Evolutionary conservation across 768 basidiomycete genomes (phyloP), one percentile per base, ranked within the genome.

Genomic region (Podaxis rugospora): DNA sequence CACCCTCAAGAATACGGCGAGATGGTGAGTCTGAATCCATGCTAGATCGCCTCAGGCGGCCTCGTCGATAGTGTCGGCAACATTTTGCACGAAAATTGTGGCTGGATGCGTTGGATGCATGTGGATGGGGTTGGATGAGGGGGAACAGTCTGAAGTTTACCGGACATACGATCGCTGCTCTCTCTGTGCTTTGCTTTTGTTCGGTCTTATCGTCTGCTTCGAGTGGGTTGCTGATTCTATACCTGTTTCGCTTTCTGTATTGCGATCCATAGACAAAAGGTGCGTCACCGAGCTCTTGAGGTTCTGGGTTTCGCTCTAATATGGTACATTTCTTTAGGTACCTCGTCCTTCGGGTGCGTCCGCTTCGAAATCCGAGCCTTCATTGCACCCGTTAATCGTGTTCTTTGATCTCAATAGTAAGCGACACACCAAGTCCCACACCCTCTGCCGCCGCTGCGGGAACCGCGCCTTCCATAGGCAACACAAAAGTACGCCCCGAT

Each of bases 391-490:
- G 23, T 21, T 6, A 54, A 49, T 14, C 57, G n/a, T 39, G 44
- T 6, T 59, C 56, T 35, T 42, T 39, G 4, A 40, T 59, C 13
- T 42, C 13, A 65, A 65, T 75, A 93, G 94, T 92, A 95, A 95
- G 83, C 84, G 93, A 75, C 95, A 95, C 86, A 91, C 92, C 67
- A 97, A 96, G 82, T 87, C 92, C 66, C 94, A 96, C 84, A 95
- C 93, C 60, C 88, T 98, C 70, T 99, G 97, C 86, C 85, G 95
- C 74, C 92, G 97, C 69, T 99, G 97, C 78, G 94, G 95, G 66
- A 85, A 89, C 78, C 88, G 96, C 62, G 86, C 94, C 37, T 96
- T 98, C 84, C 97, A 98, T 87, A 90, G 87, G 78, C 96, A 99
- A 81, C 93, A 99, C 83, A 94, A 98, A 84, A 89, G 93, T 95